Evolutionary conservation across 1,284 basidiomycete species (phyloP).

Genomic region (Ceratobasidium sp.): DNA sequence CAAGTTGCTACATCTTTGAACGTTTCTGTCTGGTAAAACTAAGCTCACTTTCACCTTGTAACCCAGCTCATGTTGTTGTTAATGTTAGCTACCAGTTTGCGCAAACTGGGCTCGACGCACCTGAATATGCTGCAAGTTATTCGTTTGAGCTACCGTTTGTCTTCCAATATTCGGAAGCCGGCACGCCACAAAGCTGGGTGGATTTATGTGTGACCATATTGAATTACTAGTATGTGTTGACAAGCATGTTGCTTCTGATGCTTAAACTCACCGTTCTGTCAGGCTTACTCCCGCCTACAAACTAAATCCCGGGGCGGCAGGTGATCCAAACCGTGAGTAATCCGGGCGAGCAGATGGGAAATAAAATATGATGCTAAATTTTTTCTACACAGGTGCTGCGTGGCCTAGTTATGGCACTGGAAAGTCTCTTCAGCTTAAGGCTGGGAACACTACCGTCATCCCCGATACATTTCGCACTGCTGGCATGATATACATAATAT

Average conservation of each 20-base stretch:
- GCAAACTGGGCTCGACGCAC: slow-evolving; percentile 26
- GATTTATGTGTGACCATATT: slow-evolving; percentile 25
- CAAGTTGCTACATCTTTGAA: slow-evolving; percentile 1
- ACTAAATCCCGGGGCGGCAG: slow-evolving; percentile 18
- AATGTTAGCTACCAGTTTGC: slow-evolving; percentile 33
- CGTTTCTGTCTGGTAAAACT: slow-evolving; percentile 20
- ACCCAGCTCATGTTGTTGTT: not conserved
- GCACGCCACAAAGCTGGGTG: slow-evolving; percentile 10
- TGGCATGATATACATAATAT: slow-evolving; percentile 29
- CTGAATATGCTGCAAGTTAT: slow-evolving; percentile 22
- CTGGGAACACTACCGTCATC: slow-evolving; percentile 34
- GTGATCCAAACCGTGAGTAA: slow-evolving; percentile 30
- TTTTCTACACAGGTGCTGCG: not conserved
- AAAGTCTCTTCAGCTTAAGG: slow-evolving; percentile 14
- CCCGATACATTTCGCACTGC: slow-evolving; percentile 21
- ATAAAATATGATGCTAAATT: no score
- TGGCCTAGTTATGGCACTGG: slow-evolving; percentile 29
- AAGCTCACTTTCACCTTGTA: no score
- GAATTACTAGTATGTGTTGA: slow-evolving; percentile 23
- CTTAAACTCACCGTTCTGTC: not conserved
- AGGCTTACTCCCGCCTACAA: slow-evolving; percentile 41
- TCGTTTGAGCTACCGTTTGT: slow-evolving; percentile 29
- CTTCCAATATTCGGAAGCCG: slow-evolving; percentile 26
- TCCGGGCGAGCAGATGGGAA: no score
- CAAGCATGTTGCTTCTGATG: not conserved